Percentiles rank a stretch among this genome's conserved stretches.
Evolutionary conservation across 495 filamentous ascomycete species (phyloP).

Genomic region (Hypoxylon rickii): DNA sequence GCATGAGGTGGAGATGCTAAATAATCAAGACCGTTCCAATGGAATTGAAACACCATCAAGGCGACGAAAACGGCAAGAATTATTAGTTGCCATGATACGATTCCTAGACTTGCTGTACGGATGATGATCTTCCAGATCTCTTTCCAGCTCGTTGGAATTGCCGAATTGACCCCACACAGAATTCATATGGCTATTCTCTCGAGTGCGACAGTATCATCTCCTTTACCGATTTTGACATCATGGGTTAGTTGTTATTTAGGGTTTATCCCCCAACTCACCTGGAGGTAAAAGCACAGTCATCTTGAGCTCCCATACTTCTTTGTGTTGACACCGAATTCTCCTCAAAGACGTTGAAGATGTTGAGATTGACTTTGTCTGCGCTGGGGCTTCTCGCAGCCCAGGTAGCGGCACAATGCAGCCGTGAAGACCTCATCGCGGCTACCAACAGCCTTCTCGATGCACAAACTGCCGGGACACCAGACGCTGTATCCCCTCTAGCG

Average conservation of each 20-base stretch:
- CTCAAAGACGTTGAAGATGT: conserved; percentile 23
- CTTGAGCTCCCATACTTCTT: conserved; percentile 1
- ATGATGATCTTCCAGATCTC: conserved; percentile 34
- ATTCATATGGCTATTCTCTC: conserved; percentile 42
- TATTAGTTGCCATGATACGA: conserved; percentile 12
- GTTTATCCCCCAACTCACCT: conserved; percentile 15
- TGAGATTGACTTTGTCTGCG: conserved; percentile 25
- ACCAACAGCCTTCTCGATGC: conserved; percentile 51
- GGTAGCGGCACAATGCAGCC: conserved; percentile 41
- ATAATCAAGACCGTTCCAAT: conserved; percentile 4
- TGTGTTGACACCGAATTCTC: conserved; percentile 1
- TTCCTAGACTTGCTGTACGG: conserved; percentile 29
- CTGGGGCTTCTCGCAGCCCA: conserved; percentile 28
- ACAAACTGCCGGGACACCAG: conserved; percentile 46
- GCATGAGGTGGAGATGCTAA: neutral
- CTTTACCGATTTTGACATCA: conserved; percentile 30
- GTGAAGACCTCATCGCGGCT: conserved; percentile 45
- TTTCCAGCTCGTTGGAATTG: conserved; percentile 37
- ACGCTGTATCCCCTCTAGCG: conserved; percentile 33
- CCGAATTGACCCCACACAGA: conserved; percentile 35
- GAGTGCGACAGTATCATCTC: conserved; percentile 33
- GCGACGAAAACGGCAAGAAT: conserved; percentile 12
- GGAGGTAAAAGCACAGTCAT: conserved; percentile 2
- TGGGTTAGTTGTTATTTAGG: conserved; percentile 27
- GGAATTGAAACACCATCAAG: conserved; percentile 3